A percentile compares a stretch with the other conserved stretches of the same genome.
These are phyloP conservation scores for Soucietia sequanensis DNA, from an alignment of 805 yeast species.

Conservation along the genomic window DNA sequence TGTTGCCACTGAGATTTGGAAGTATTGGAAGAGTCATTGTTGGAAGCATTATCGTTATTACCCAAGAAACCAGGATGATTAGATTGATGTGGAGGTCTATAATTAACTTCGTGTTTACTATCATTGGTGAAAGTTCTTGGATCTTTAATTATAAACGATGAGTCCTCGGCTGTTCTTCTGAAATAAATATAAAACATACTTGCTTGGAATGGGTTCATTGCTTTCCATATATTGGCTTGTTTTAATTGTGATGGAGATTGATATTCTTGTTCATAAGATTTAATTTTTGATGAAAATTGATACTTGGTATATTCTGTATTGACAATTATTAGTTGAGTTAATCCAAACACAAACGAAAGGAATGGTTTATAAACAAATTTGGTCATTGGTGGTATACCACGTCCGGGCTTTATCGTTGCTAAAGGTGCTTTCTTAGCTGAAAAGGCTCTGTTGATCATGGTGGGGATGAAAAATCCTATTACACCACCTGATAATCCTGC, in stretches of 20 bases:
- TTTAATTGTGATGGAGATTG: slow-evolving; percentile 11
- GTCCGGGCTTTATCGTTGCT: slow-evolving; percentile 1
- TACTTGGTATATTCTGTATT: slow-evolving; percentile 24
- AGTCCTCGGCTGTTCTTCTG: slow-evolving; percentile 48
- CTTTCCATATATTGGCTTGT: slow-evolving; percentile 31
- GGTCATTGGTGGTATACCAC: slow-evolving; percentile 4
- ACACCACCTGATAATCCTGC: slow-evolving; percentile 26
- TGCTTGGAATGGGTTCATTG: slow-evolving; percentile 35
- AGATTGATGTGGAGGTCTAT: slow-evolving; percentile 15
- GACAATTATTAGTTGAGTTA: slow-evolving; percentile 21
- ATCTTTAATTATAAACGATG: slow-evolving; percentile 52
- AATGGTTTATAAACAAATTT: slow-evolving; percentile 28
- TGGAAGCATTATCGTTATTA: no score
- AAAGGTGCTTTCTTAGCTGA: neutral
- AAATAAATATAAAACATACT: slow-evolving; percentile 47
- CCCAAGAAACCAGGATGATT: no score
- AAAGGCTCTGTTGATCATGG: slow-evolving; percentile 18
- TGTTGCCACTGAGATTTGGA: slow-evolving; percentile 33
- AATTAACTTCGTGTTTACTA: slow-evolving; percentile 28
- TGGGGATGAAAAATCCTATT: slow-evolving; percentile 29
- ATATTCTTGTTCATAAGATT: slow-evolving; percentile 12
- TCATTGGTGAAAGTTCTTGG: slow-evolving; percentile 41
- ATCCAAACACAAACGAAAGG: slow-evolving; percentile 30
- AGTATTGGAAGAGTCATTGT: no score
- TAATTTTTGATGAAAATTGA: slow-evolving; percentile 19